A percentile compares a stretch with the other conserved stretches of the same genome.
These are phyloP conservation scores for Ceratobasidium sp. DNA, from an alignment of 1,284 basidiomycete genomes.

Conservation along the genomic window DNA sequence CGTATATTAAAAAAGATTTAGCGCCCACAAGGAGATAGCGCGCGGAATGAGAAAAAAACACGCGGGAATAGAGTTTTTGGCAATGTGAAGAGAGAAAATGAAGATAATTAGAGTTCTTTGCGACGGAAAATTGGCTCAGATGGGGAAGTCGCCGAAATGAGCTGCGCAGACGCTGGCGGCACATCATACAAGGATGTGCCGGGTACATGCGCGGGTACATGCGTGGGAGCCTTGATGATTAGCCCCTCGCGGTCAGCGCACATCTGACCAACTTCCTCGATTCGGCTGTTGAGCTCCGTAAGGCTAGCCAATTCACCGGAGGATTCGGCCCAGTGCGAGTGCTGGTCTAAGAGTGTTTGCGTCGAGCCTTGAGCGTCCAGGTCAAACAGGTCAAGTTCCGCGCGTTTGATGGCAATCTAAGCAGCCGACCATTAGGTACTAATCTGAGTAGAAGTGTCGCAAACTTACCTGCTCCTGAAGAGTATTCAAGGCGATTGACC, in stretches of 20 bases:
- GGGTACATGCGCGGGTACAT: neutral
- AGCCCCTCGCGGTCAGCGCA: neutral
- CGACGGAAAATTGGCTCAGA: neutral
- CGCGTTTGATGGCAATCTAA: neutral
- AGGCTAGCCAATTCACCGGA: neutral
- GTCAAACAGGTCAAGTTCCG: neutral
- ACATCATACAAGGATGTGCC: neutral
- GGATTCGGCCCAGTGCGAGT: slow-evolving; percentile 52
- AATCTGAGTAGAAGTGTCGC: neutral
- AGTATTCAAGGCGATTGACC: slow-evolving; percentile 87
- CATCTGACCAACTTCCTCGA: slow-evolving; percentile 77
- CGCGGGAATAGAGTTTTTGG: neutral
- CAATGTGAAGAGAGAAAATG: neutral
- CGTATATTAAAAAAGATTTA: too few relatives aligned
- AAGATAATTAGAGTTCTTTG: neutral
- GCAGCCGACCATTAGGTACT: neutral
- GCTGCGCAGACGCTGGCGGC: neutral
- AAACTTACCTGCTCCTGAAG: slow-evolving; percentile 75
- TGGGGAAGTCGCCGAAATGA: neutral
- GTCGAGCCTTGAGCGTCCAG: slow-evolving; percentile 81
- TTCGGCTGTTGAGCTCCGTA: slow-evolving; percentile 91
- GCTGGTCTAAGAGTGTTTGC: slow-evolving; percentile 78
- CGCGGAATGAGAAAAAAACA: too few relatives aligned
- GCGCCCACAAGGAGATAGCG: neutral
- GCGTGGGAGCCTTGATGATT: too few relatives aligned